Evolutionary conservation across 495 filamentous ascomycete genomes (phyloP).

Genomic region (Astrothelium subdiscretum): DNA sequence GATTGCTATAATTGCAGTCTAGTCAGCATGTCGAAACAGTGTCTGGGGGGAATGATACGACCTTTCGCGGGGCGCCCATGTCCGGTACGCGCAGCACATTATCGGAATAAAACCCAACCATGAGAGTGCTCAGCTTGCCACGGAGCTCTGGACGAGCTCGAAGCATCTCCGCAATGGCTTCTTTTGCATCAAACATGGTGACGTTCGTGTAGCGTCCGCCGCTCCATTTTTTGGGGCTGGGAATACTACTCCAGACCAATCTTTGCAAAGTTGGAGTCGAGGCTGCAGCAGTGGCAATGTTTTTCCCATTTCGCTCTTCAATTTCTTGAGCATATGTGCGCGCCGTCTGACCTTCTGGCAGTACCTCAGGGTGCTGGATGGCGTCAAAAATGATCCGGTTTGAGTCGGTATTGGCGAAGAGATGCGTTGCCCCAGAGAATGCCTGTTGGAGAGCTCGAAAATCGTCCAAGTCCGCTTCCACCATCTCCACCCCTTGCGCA

Average conservation of each 20-base stretch:
- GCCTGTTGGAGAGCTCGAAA: not conserved
- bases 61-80: not conserved
- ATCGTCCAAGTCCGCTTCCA: slow-evolving; percentile 17
- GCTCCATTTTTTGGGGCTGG: slow-evolving; percentile 6
- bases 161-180: not conserved
- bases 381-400: not conserved
- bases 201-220: slow-evolving; percentile 7
- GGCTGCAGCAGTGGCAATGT: not conserved
- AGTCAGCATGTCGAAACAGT: not conserved
- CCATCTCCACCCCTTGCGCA: slow-evolving; percentile 22
- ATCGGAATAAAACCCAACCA: not conserved
- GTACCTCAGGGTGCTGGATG: not conserved
- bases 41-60: not conserved
- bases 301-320: not conserved
- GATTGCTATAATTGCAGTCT: not conserved
- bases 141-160: not conserved
- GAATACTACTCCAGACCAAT: not conserved
- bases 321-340: not conserved
- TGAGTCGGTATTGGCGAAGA: slow-evolving; percentile 12
- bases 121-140: not conserved
- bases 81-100: not conserved
- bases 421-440: slow-evolving; percentile 8
- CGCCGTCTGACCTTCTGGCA: not conserved
- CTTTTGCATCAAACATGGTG: slow-evolving; percentile 9
- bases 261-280: not conserved